Base-by-base conservation (phyloP, 805 yeast genomes). In the Blastobotrys peoriensis region DNA sequence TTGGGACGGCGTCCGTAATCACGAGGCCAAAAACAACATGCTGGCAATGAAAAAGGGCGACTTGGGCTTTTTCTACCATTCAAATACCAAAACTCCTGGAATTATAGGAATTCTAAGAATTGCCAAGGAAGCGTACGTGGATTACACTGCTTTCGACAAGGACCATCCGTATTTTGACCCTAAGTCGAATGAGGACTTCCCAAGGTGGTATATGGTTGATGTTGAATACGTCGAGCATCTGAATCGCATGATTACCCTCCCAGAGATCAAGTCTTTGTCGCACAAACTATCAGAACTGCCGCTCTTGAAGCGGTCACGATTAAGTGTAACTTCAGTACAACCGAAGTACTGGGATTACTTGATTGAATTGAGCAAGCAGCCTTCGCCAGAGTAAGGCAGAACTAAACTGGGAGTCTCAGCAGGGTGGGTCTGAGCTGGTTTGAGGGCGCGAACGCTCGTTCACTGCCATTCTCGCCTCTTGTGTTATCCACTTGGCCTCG, bases 1-100 rank as follows among this genome's bases (percentile, higher is more conserved):
- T n/a, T 77, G 82, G 82, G 76, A 75, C 49, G 82, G 83, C 1
- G 81, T 77, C 8, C 62, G 83, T 38, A 77, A 77, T 54, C 70
- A 70, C 48, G 81, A 76, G 58, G 81, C 82, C 1, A 63, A 72
- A 47, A 78, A 76, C 50, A 67, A 69, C 47, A 65, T 77, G 69
- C 52, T 68, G 16, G 60, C 62, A 33, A 78, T 78, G 82, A 48
- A 59, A 16, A 51, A 52, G 34, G 74, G 70, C 13, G 82, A 77
- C 46, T 43, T 68, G 5, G 70, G 73, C 20, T 62, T 77, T 5
- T 76, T 78, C 47, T 77, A 77, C 48, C 79, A 77, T 47, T 76
- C 81, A 3, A 77, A 76, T 51, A 71, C 81, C 48, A 67, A 69
- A 19, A 55, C 53, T 3, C 82, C 82, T 1, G 82, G 79, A 0